Evolutionary conservation across 1,284 basidiomycete genomes (phyloP), one percentile per base, ranked within the genome.

Genomic region (Puccinia horiana): DNA sequence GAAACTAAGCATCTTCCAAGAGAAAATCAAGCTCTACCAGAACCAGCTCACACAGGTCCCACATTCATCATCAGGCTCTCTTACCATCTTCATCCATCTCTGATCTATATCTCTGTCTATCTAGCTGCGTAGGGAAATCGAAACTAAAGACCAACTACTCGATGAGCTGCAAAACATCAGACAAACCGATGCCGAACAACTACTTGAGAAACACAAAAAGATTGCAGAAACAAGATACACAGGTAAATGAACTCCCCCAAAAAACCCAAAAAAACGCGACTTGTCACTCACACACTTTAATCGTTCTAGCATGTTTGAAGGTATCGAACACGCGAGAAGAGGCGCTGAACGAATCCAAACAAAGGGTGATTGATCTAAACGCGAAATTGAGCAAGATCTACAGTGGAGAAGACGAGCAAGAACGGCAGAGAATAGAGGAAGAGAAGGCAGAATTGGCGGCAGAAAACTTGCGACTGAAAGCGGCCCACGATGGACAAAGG

Each of bases 381-480:
- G 69, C 42, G 54, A 81, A 81, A 42, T 44, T 81, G 29, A 65
- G 69, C 35, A 44, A 61, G 1, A 47, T 81, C 0, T 74, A 72
- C 11, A 81, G 58, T 75, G 79, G 79, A 44, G 79, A 81, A 40
- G 79, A 75, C 54, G 79, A 81, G 29, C 54, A 61, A 52, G 73
- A 63, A 35, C 54, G 79, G 37, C n/a, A 44, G 23, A 49, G 52
- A 65, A 26, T 81, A 32, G 79, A 81, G 42, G 42, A 74, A 42
- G 72, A 75, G 16, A 81, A 81, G 23, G 69, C 75, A 49, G 58
- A 44, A 8, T 61, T 81, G 8, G 23, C 75, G 14, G 29, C 47
- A 23, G 5, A 32, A 1, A 81, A 81, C 52, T 29, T 67, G 32
- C 69, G 74, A 37, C 29, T 81, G 18, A 73, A 73, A 16, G 20